Evolutionary conservation across 495 filamentous ascomycete genomes (phyloP), one percentile per base, ranked within the genome.

Genomic region (Penicillium cinerascens): DNA sequence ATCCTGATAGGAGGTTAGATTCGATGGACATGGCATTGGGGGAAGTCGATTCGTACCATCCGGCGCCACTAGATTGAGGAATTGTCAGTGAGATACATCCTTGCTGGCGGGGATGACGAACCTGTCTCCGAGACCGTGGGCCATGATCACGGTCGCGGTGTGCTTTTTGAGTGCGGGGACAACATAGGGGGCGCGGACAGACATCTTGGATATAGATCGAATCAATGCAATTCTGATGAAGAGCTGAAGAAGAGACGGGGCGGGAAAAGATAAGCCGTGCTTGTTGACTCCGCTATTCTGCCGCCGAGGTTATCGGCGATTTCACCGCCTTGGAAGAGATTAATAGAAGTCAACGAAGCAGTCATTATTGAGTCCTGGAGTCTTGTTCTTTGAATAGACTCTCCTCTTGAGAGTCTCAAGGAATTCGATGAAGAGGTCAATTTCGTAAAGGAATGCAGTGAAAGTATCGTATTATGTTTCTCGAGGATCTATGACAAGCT

Each of bases 71-170:
- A 37, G 11, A 23, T 39, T 21, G 16, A 37, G 42, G 17, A 23
- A 16, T 25, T 43, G 41, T 51, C 27, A 44, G 49, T 17, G 17
- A 6, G 10, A 38, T 18, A 37, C 8, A 6, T 23, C 5, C 20
- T 1, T 22, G 38, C 26, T 20, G 15, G 18, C 37, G 37, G 16
- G 26, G 38, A 1, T 42, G 46, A 66, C 72, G 50, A 68, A 85
- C 82, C 69, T 87, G 63, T 96, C 91, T 25, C 93, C 93, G 22
- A 97, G 77, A 6, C 93, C 93, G 63, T 98, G 93, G 41, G 89
- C 78, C 73, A 95, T 88, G 62, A 98, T 97, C 58, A 96, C 88
- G 2, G 92, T 96, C 27, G 92, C 90, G 37, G 93, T 97, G 67
- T 97, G 92, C 60, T 83, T 87, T 63, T 82, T 89, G 40, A 91